Conservation (phyloP, 148 eudicot genomes). For the Pouteria glomerata region DNA sequence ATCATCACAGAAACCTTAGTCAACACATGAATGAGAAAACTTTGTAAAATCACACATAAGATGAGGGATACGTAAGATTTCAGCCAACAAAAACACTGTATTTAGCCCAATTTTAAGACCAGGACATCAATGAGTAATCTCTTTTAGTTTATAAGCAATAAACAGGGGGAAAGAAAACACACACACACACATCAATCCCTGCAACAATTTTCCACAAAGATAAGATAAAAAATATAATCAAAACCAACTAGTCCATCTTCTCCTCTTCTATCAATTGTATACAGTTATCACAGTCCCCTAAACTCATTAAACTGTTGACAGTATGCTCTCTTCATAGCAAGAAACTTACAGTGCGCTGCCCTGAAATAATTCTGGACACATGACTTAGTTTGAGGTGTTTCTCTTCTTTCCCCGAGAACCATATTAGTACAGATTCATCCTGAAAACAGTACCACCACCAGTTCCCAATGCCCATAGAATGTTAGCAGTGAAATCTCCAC, state of each 20-base stretch:
- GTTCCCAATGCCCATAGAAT: not conserved
- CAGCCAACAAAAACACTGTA: not conserved
- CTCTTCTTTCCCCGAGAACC: slow-evolving; percentile 97
- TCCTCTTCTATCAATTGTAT: slow-evolving; percentile 6
- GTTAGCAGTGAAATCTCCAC: not conserved
- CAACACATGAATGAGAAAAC: not conserved
- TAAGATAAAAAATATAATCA: too few species aligned
- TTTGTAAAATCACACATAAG: not conserved
- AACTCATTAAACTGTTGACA: not conserved
- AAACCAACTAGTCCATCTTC: not conserved
- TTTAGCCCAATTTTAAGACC: not conserved
- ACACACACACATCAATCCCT: not conserved
- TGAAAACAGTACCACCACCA: slow-evolving; percentile 30
- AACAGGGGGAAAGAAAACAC: not conserved
- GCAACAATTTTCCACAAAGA: not conserved
- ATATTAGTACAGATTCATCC: slow-evolving; percentile 87
- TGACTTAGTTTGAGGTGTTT: slow-evolving; percentile 85
- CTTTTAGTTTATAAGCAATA: not conserved
- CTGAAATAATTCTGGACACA: slow-evolving; percentile 89
- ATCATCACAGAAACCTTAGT: not conserved
- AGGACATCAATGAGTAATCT: not conserved
- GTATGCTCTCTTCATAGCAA: slow-evolving; percentile 1
- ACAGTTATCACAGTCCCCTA: not conserved
- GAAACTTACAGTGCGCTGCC: slow-evolving; percentile 90
- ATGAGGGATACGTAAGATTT: not conserved